Conservation (phyloP, 768 basidiomycete species). For the Boletales sp. region DNA sequence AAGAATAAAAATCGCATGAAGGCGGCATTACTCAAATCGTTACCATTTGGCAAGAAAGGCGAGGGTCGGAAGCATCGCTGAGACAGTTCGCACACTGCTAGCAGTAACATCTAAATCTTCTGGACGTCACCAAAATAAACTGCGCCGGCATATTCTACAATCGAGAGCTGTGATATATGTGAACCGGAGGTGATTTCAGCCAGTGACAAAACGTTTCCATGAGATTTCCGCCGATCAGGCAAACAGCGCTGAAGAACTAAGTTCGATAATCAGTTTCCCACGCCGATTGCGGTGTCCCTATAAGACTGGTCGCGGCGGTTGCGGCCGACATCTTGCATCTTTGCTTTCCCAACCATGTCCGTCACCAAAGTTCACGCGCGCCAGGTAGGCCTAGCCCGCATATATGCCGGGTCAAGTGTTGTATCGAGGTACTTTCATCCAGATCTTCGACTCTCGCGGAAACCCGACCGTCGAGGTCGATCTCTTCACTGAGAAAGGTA, state of each 20-base stretch:
- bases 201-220: slow-evolving; percentile 5
- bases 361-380: slow-evolving; percentile 90
- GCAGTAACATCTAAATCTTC: slow-evolving; percentile 6
- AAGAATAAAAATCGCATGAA: slow-evolving; percentile 82
- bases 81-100: slow-evolving; percentile 11
- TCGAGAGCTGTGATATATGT: slow-evolving; percentile 6
- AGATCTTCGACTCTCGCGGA: slow-evolving; percentile 99
- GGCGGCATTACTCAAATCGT: slow-evolving; percentile 54
- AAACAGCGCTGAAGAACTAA: slow-evolving; percentile 1
- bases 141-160: slow-evolving; percentile 5
- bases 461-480: slow-evolving; percentile 98
- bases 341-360: slow-evolving; percentile 63
- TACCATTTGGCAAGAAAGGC: slow-evolving; percentile 50
- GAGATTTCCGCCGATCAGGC: neutral
- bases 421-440: slow-evolving; percentile 14
- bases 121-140: neutral
- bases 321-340: slow-evolving; percentile 7
- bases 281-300: slow-evolving; percentile 18
- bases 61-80: slow-evolving; percentile 38
- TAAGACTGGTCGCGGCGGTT: slow-evolving; percentile 16
- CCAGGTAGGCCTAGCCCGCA: slow-evolving; percentile 53
- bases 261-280: slow-evolving; percentile 39
- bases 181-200: neutral
- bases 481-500: slow-evolving; percentile 83
- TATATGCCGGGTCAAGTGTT: neutral